Conservation (phyloP, 306 rosid genomes). For the Cyamopsis tetragonoloba region DNA sequence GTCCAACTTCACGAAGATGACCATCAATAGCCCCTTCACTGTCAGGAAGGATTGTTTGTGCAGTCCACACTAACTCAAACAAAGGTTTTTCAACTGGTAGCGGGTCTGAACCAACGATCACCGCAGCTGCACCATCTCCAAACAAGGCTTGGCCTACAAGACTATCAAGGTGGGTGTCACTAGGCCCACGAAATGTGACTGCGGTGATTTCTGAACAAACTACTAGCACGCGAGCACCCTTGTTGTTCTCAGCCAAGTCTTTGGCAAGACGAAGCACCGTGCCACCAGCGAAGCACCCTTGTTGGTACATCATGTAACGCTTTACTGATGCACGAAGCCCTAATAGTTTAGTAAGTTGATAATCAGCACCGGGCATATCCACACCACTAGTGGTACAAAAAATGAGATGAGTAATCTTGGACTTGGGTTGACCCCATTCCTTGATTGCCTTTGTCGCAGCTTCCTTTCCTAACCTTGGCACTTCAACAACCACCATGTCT, state of each 20-base stretch:
- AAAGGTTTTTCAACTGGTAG: slow-evolving; percentile 22
- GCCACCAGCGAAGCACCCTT: slow-evolving; percentile 30
- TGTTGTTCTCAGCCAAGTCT: slow-evolving; percentile 26
- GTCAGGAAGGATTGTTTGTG: slow-evolving; percentile 23
- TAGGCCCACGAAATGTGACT: slow-evolving; percentile 19
- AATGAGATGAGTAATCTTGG: slow-evolving; percentile 30
- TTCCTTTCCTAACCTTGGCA: slow-evolving; percentile 34
- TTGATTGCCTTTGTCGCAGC: slow-evolving; percentile 32
- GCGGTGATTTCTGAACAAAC: slow-evolving; percentile 33
- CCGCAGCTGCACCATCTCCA: slow-evolving; percentile 32
- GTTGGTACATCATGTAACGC: slow-evolving; percentile 38
- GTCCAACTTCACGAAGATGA: slow-evolving; percentile 25
- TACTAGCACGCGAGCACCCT: slow-evolving; percentile 26
- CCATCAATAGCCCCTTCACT: slow-evolving; percentile 34
- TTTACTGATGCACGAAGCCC: slow-evolving; percentile 21
- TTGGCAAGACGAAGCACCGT: slow-evolving; percentile 26
- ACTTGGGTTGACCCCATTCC: slow-evolving; percentile 34
- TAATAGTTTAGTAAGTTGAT: slow-evolving; percentile 25
- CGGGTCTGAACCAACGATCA: slow-evolving; percentile 33
- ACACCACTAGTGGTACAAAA: slow-evolving; percentile 32
- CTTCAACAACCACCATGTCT: slow-evolving; percentile 34
- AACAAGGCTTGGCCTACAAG: slow-evolving; percentile 32
- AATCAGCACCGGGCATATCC: slow-evolving; percentile 33
- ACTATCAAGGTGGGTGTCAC: slow-evolving; percentile 29
- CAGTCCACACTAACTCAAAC: slow-evolving; percentile 26